phyloP scores from a whole-genome alignment of 345 rosid species.

The Salix purpurea region DNA sequence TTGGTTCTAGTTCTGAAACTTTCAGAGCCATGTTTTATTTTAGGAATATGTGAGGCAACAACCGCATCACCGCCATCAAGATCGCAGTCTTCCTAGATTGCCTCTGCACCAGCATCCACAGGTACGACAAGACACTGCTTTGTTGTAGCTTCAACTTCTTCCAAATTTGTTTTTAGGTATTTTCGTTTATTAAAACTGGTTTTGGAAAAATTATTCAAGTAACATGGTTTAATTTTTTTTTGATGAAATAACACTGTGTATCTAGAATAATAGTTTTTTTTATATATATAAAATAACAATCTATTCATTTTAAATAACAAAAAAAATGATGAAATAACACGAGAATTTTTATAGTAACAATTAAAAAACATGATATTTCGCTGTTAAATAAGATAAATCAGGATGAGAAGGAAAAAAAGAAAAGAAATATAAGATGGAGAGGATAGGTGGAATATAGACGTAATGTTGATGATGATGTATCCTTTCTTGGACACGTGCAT shows the following conservation, averaged over 20 bases:
- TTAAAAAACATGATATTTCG: too few species aligned
- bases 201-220: too few species aligned
- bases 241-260: too few species aligned
- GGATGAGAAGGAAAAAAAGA: too few species aligned
- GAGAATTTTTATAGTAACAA: too few species aligned
- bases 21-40: background rate
- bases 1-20: background rate
- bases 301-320: too few species aligned
- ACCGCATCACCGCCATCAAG: background rate
- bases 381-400: too few species aligned
- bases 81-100: slow-evolving; percentile 14
- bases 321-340: too few species aligned
- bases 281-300: too few species aligned
- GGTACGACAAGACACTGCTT: slow-evolving; percentile 12
- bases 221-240: too few species aligned
- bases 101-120: slow-evolving; percentile 17
- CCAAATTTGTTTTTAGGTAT: background rate
- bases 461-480: background rate
- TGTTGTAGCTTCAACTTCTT: background rate
- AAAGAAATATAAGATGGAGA: background rate
- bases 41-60: slow-evolving; percentile 18
- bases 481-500: background rate
- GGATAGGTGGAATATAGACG: background rate
- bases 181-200: too few species aligned
- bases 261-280: too few species aligned